These are phyloP conservation scores for Cystobasidium slooffiae DNA, from an alignment of 1,284 basidiomycete species.

Conservation along the genomic window DNA sequence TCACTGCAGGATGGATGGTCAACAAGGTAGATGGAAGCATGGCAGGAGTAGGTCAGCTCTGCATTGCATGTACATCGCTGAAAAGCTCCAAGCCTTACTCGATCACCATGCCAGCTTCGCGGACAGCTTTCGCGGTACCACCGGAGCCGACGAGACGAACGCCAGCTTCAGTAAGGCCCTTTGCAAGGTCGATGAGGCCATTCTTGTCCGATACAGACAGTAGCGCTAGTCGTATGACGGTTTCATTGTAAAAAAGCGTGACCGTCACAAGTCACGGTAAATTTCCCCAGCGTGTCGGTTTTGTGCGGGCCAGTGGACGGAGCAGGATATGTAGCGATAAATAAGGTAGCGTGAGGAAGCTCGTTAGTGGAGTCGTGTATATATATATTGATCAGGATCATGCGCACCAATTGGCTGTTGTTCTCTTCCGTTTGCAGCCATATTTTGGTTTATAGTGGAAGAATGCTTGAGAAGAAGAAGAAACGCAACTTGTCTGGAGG, in stretches of 20 bases:
- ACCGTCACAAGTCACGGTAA: slow-evolving; percentile 14
- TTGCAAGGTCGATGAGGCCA: slow-evolving; percentile 84
- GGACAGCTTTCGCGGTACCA: slow-evolving; percentile 95
- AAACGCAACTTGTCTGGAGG: too few relatives aligned
- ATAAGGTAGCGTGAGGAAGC: background rate
- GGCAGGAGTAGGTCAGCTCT: background rate
- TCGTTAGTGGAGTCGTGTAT: background rate
- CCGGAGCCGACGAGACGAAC: slow-evolving; percentile 92
- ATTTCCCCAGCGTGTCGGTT: background rate
- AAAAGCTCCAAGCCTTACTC: slow-evolving; percentile 64
- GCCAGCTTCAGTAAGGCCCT: slow-evolving; percentile 76
- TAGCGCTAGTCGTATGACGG: slow-evolving; percentile 63
- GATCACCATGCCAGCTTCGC: slow-evolving; percentile 88
- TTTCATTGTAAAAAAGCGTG: background rate
- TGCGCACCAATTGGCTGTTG: slow-evolving; percentile 33
- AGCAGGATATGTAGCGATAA: background rate
- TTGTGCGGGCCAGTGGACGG: slow-evolving; percentile 1
- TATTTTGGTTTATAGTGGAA: background rate
- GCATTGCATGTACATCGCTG: background rate
- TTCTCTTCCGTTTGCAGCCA: slow-evolving; percentile 31
- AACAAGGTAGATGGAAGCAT: background rate
- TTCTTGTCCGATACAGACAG: slow-evolving; percentile 98
- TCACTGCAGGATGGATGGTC: slow-evolving; percentile 66
- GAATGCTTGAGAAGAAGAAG: background rate
- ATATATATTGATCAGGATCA: background rate